Conservation (phyloP, 352 stramenopile genomes). For the Phytophthora lateralis region DNA sequence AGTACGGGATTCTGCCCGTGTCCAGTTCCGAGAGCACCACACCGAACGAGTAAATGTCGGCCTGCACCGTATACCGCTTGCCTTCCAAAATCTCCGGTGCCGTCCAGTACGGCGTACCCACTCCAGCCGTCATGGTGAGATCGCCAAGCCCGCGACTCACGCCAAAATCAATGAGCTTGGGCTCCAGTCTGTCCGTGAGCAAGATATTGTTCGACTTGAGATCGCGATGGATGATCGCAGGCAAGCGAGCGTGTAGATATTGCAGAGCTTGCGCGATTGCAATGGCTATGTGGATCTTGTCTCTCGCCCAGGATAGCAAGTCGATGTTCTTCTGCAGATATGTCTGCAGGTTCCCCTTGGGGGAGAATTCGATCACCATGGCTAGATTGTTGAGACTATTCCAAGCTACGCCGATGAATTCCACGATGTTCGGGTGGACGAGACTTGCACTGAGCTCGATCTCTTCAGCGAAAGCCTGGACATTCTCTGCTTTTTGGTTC, state of each 20-base stretch:
- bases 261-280: conserved; percentile 36
- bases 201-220: conserved; percentile 65
- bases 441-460: conserved; percentile 60
- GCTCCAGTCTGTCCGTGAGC: conserved; percentile 61
- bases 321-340: conserved; percentile 27
- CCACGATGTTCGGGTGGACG: conserved; percentile 52
- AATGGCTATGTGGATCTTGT: conserved; percentile 56
- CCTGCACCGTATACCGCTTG: conserved; percentile 54
- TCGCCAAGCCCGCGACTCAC: conserved; percentile 39
- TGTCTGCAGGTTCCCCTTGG: conserved; percentile 23
- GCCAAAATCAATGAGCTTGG: conserved; percentile 87
- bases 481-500: conserved; percentile 38
- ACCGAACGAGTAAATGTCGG: conserved; percentile 75
- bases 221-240: conserved; percentile 43
- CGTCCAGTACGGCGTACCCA: conserved; percentile 84
- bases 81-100: conserved; percentile 72
- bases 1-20: conserved; percentile 39
- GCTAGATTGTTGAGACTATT: conserved; percentile 37
- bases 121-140: conserved; percentile 57
- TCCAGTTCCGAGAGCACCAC: conserved; percentile 58
- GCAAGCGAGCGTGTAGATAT: conserved; percentile 34
- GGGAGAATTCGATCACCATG: conserved; percentile 42
- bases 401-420: conserved; percentile 62
- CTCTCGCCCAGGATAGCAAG: conserved; percentile 34
- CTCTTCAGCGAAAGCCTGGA: conserved; percentile 51